phyloP scores from a whole-genome alignment of 2,329 filamentous ascomycete genomes.

The Paecilomyces niveus region DNA sequence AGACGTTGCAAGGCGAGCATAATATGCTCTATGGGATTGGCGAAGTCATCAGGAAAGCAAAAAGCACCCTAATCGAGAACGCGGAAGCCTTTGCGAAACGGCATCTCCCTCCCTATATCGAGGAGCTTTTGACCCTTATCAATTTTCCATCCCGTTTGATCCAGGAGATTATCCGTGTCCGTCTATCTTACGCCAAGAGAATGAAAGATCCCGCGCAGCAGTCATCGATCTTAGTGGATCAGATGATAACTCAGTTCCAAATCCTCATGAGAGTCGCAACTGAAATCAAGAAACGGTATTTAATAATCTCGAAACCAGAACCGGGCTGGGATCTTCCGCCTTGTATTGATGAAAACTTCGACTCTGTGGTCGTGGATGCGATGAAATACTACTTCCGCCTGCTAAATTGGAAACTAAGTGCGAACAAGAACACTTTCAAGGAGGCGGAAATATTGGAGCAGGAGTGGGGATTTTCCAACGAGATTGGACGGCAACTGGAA shows the following conservation, averaged over 20 bases:
- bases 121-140: conserved; percentile 90
- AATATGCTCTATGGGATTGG: conserved; percentile 83
- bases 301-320: conserved; percentile 74
- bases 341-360: conserved; percentile 95
- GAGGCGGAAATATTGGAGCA: conserved; percentile 95
- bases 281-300: conserved; percentile 83
- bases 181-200: conserved; percentile 83
- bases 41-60: conserved; percentile 85
- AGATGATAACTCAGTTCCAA: conserved; percentile 96
- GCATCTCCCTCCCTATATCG: conserved; percentile 91
- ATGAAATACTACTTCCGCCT: conserved; percentile 98
- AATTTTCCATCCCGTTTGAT: conserved; percentile 95
- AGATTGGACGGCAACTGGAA: conserved; percentile 83
- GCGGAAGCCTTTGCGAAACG: conserved; percentile 77
- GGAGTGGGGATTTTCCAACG: conserved; percentile 96
- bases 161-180: conserved; percentile 90
- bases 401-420: conserved; percentile 93
- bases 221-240: conserved; percentile 88
- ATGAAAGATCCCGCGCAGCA: conserved; percentile 94
- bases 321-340: conserved; percentile 92
- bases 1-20: conserved; percentile 73
- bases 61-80: conserved; percentile 81
- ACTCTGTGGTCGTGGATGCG: conserved; percentile 82
- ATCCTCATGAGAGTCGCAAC: conserved; percentile 87
- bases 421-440: conserved; percentile 99